Evolutionary conservation across 495 filamentous ascomycete genomes (phyloP), one percentile per base, ranked within the genome.

Genomic region (Xylaria sp.): DNA sequence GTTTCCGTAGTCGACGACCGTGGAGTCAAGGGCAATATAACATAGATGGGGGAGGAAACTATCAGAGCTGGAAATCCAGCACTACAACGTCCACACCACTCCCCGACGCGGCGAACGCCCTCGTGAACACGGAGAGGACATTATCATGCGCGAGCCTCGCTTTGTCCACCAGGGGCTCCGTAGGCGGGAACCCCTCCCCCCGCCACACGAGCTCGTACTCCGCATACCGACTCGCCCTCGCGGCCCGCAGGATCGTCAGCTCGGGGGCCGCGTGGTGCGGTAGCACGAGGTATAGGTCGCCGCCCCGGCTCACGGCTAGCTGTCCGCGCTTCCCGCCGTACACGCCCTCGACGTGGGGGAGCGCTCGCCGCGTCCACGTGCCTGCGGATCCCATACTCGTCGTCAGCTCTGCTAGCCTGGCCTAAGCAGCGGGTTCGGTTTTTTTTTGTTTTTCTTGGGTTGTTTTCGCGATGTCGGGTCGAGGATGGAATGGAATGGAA

Each of bases 121-220:
- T 72, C 31, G 75, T 77, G 66, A 83, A 79, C 65, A 84, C 72
- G 1, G 80, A 82, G 68, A 84, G 53, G 37, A 82, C 70, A 59
- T 78, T 75, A 44, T 83, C 80, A 33, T 78, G 35, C 6, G 73
- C 74, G 11, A 84, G 71, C 37, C 80, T 72, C 52, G 74, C 75
- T 11, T 75, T 74, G 50, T 84, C 82, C 14, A 82, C 77, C 69
- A 84, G 61, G 19, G 82, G 82, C 57, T 84, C 82, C 9, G 79
- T 77, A 44, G 73, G 72, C 64, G 72, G 72, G 55, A 78, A 76
- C 37, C 78, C 76, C 2, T 72, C 70, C 11, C 72, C 72, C 15
- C 24, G 71, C 81, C 82, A 83, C 1, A 82, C 74, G 44, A 78
- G 66, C 50, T 79, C 74, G 67, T 81, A 81, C 9, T 67, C 67